These are phyloP conservation scores for Geranomyces michiganensis DNA, from an alignment of 192 early-diverging fungal species.

Conservation along the genomic window DNA sequence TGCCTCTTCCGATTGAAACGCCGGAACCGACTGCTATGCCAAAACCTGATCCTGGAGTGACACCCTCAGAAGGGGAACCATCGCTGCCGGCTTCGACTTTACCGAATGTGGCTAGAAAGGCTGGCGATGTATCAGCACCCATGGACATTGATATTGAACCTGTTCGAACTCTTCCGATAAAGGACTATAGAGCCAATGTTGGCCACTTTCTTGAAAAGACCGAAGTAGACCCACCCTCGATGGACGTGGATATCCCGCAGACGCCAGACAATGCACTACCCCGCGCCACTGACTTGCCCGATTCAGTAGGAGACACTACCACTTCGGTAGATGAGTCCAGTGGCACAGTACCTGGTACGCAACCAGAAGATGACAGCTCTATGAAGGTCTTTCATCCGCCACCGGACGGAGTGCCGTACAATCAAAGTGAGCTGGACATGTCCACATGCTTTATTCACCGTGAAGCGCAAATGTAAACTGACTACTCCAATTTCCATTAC, in stretches of 20 bases:
- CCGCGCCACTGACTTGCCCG: no score
- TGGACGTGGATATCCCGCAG: neutral
- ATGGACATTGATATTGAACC: neutral
- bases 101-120: neutral
- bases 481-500: neutral
- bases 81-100: neutral
- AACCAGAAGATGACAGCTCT: no score
- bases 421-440: neutral
- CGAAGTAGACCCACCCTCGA: neutral
- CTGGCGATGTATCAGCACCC: neutral
- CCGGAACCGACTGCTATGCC: no score
- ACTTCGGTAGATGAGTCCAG: no score
- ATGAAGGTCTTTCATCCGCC: conserved; percentile 43
- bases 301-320: no score
- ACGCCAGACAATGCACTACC: no score
- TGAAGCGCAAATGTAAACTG: no score
- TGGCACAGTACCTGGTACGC: no score
- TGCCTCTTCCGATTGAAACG: no score
- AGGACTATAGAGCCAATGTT: conserved; percentile 13
- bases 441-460: neutral
- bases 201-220: conserved; percentile 17
- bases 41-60: no score
- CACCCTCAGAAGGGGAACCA: conserved; percentile 27
- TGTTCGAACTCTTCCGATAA: neutral
- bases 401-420: conserved; percentile 20